Conservation (phyloP, 768 basidiomycete species). For the Russula griseocarnosa region DNA sequence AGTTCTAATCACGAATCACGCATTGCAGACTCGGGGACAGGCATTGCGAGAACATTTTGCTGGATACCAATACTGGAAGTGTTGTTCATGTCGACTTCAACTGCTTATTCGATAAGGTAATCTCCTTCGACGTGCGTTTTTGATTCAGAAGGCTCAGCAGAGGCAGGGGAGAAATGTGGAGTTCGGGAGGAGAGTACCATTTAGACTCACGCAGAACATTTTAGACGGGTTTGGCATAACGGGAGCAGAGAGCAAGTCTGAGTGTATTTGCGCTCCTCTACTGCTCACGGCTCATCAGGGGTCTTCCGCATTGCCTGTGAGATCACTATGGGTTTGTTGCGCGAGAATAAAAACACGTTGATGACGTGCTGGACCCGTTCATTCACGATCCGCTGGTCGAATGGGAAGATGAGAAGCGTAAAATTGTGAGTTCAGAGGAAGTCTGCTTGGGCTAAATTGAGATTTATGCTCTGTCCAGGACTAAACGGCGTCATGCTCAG, state of each 20-base stretch:
- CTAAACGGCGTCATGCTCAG: conserved; percentile 10
- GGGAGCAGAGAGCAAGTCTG: conserved; percentile 74
- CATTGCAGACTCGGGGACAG: conserved; percentile 84
- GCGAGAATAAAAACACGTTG: conserved; percentile 86
- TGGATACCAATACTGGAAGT: conserved; percentile 85
- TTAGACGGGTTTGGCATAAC: conserved; percentile 90
- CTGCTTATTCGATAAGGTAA: conserved; percentile 92
- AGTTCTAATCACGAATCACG: neutral
- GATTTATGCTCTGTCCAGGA: conserved; percentile 23
- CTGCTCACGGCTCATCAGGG: conserved; percentile 42
- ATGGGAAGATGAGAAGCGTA: conserved; percentile 83
- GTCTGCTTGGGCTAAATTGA: neutral
- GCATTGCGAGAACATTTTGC: conserved; percentile 93
- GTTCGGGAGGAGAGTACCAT: conserved; percentile 89
- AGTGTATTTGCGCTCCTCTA: neutral
- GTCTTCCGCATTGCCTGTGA: conserved; percentile 90
- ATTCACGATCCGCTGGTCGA: conserved; percentile 96
- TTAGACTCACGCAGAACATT: conserved; percentile 90
- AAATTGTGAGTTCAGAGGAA: conserved; percentile 43
- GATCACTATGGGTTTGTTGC: conserved; percentile 79
- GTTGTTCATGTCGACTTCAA: conserved; percentile 97
- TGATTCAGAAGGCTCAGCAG: conserved; percentile 4
- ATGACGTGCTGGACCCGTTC: conserved; percentile 97
- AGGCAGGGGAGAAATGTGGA: conserved; percentile 68
- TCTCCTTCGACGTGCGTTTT: conserved; percentile 12